Percentiles rank a stretch among this genome's conserved stretches.
Conservation (phyloP, 2,329 filamentous ascomycete genomes). For the Apiospora hydei region DNA sequence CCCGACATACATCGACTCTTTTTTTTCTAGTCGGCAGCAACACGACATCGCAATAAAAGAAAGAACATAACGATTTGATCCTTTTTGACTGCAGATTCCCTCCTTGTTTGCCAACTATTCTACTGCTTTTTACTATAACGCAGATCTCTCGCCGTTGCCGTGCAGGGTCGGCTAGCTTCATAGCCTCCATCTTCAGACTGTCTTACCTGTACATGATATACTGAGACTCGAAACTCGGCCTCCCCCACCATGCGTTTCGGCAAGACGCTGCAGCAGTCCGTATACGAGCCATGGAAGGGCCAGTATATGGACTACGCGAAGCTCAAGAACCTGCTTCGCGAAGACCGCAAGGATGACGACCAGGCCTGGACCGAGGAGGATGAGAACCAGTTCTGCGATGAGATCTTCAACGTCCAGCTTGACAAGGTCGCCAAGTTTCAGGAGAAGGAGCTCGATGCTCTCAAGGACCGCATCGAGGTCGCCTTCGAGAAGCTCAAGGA, state of each 20-base stretch:
- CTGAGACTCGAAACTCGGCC: not conserved
- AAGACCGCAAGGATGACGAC: slow-evolving; percentile 71
- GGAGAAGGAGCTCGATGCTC: slow-evolving; percentile 70
- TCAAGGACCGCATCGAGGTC: slow-evolving; percentile 62
- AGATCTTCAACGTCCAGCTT: slow-evolving; percentile 91
- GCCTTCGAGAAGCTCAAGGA: slow-evolving; percentile 78
- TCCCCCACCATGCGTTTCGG: slow-evolving; percentile 81
- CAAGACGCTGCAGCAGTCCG: slow-evolving; percentile 79
- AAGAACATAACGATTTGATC: not conserved
- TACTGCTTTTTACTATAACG: not conserved
- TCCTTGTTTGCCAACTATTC: not conserved
- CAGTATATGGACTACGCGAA: slow-evolving; percentile 96
- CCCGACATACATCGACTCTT: not conserved
- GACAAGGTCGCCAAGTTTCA: slow-evolving; percentile 96
- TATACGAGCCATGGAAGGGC: slow-evolving; percentile 88
- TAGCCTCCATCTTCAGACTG: not conserved
- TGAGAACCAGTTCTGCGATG: slow-evolving; percentile 92
- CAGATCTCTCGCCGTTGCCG: not conserved
- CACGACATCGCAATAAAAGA: not conserved
- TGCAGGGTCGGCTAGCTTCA: not conserved
- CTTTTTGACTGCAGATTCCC: not conserved
- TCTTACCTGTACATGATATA: slow-evolving; percentile 4
- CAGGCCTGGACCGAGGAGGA: slow-evolving; percentile 90
- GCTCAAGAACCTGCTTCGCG: slow-evolving; percentile 87
- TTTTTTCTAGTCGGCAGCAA: not conserved